Evolutionary conservation across 2,329 filamentous ascomycete species (phyloP).

Genomic region (Colletotrichum orbiculare): DNA sequence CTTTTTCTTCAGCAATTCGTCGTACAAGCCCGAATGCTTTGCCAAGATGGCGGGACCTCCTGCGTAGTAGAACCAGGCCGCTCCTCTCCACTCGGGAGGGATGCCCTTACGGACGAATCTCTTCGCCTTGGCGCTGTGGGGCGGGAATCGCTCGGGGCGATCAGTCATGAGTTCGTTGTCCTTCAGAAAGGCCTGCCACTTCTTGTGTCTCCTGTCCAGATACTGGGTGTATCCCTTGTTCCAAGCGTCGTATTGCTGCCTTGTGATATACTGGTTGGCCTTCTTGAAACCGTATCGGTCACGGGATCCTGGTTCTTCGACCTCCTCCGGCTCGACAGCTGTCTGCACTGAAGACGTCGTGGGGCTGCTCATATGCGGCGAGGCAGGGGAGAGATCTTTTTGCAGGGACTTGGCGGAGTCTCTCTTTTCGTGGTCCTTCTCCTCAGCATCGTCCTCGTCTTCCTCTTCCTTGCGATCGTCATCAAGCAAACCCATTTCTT

Average conservation of each 20-base stretch:
- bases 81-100: constrained; percentile 92
- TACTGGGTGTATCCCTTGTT: constrained; percentile 79
- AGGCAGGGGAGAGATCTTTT: constrained; percentile 43
- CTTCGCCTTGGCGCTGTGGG: constrained; percentile 84
- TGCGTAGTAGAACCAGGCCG: constrained; percentile 97
- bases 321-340: constrained; percentile 47
- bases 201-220: constrained; percentile 77
- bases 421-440: constrained; percentile 50
- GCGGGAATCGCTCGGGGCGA: constrained; percentile 80
- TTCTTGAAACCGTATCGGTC: constrained; percentile 96
- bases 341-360: constrained; percentile 26
- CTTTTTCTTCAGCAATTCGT: constrained; percentile 71
- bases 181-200: constrained; percentile 84
- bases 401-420: constrained; percentile 61
- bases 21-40: constrained; percentile 82
- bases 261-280: constrained; percentile 79
- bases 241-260: constrained; percentile 86
- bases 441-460: constrained; percentile 28
- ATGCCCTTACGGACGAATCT: constrained; percentile 93
- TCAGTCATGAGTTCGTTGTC: constrained; percentile 80
- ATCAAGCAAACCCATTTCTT: constrained; percentile 36
- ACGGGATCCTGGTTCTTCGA: constrained; percentile 64
- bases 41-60: constrained; percentile 84
- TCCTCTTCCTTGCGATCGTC: constrained; percentile 40
- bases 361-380: constrained; percentile 27